A percentile compares a stretch with the other conserved stretches of the same genome.
Evolutionary conservation across 129 eudicot genomes (phyloP).

Genomic region (Centrapalus pauciflorus): DNA sequence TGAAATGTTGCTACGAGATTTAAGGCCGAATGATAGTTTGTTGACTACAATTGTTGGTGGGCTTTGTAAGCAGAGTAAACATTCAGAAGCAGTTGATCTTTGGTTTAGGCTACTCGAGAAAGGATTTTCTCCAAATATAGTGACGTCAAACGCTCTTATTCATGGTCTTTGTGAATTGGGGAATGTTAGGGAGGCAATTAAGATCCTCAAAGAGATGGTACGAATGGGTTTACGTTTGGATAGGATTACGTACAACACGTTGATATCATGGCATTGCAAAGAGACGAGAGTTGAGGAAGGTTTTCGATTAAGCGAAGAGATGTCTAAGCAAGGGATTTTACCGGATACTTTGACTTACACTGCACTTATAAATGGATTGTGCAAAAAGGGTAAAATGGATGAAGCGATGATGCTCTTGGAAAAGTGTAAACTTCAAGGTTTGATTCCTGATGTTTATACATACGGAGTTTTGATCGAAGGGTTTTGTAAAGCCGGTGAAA

Average conservation of each 20-base stretch:
- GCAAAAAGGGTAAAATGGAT: constrained; percentile 63
- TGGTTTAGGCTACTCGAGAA: constrained; percentile 51
- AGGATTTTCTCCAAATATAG: constrained; percentile 44
- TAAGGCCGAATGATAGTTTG: constrained; percentile 58
- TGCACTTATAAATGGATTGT: constrained; percentile 52
- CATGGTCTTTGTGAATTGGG: constrained; percentile 64
- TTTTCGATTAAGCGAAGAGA: constrained; percentile 50
- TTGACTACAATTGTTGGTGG: constrained; percentile 50
- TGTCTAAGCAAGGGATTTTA: constrained; percentile 43
- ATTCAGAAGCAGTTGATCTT: constrained; percentile 57
- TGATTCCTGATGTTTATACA: constrained; percentile 44
- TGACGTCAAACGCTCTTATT: constrained; percentile 67
- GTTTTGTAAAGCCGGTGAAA: constrained; percentile 47
- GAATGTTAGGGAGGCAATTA: constrained; percentile 37
- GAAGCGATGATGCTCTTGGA: constrained; percentile 56
- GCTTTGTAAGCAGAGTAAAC: constrained; percentile 57
- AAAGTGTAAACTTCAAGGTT: constrained; percentile 42
- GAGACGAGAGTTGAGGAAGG: constrained; percentile 52
- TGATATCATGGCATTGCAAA: constrained; percentile 66
- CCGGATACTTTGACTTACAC: constrained; percentile 59
- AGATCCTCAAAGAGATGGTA: constrained; percentile 50
- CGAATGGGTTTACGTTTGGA: constrained; percentile 45
- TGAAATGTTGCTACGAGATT: constrained; percentile 59
- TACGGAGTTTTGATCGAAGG: constrained; percentile 67
- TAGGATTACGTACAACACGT: constrained; percentile 52